Conservation (phyloP, 208 protist genomes). For the Acanthamoeba sp. region DNA sequence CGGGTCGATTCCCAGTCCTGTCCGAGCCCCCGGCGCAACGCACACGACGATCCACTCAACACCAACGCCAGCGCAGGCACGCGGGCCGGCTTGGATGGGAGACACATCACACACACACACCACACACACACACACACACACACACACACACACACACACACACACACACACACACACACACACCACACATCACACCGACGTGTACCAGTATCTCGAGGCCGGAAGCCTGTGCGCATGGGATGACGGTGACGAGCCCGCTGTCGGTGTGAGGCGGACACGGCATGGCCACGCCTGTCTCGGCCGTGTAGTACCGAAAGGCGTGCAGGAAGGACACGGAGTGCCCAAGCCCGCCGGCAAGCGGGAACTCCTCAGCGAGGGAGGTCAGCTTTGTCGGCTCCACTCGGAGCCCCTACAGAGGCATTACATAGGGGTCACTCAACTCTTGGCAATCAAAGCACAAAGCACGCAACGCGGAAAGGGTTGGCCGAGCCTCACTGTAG, state of each 20-base stretch:
- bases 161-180: too few species aligned
- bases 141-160: too few species aligned
- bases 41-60: not conserved
- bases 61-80: too few species aligned
- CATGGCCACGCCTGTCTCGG: not conserved
- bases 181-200: not conserved
- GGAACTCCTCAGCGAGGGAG: not conserved
- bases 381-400: not conserved
- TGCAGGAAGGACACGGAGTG: constrained; percentile 32
- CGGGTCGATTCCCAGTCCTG: not conserved
- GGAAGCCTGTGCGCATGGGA: constrained; percentile 26
- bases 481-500: not conserved
- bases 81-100: too few species aligned
- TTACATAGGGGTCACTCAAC: not conserved
- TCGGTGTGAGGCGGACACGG: constrained; percentile 44
- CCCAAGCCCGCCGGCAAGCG: too few species aligned
- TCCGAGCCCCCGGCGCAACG: not conserved
- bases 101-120: too few species aligned
- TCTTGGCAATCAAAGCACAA: too few species aligned
- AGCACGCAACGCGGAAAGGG: not conserved
- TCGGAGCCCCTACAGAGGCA: not conserved
- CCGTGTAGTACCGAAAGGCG: not conserved
- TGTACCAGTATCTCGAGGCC: constrained; percentile 33
- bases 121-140: too few species aligned
- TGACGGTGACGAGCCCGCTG: constrained; percentile 52